A percentile compares a stretch with the other conserved stretches of the same genome.
Evolutionary conservation across 2,329 filamentous ascomycete species (phyloP).

Genomic region (Xylariaceae sp.): DNA sequence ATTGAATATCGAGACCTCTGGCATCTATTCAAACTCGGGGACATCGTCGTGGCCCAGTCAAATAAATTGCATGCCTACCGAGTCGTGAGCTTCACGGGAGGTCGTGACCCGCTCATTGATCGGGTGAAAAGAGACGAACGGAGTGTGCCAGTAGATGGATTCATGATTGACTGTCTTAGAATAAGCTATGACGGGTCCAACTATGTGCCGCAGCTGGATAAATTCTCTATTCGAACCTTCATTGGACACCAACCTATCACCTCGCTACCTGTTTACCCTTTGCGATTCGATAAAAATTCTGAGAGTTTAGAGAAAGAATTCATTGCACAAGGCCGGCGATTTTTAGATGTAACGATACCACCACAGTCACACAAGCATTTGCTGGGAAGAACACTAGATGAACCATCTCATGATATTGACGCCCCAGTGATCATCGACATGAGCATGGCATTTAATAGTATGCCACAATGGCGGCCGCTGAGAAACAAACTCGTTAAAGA

Average conservation of each 20-base stretch:
- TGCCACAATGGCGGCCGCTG: conserved; percentile 1
- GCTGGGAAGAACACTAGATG: conserved; percentile 6
- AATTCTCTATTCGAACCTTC: conserved; percentile 7
- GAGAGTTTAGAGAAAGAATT: not conserved
- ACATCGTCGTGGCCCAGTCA: conserved; percentile 4
- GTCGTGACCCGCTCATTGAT: conserved; percentile 1
- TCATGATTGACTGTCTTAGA: conserved; percentile 7
- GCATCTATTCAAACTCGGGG: conserved; percentile 9
- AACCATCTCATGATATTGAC: conserved; percentile 15
- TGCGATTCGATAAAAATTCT: not conserved
- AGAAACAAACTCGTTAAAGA: not conserved
- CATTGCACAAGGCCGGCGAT: conserved; percentile 5
- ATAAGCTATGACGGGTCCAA: conserved; percentile 7
- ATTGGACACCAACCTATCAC: not conserved
- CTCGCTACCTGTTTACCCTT: conserved; percentile 11
- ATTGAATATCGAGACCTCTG: conserved; percentile 13
- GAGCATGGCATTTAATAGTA: conserved; percentile 4
- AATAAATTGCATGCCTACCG: conserved; percentile 14
- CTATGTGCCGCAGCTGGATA: conserved; percentile 7
- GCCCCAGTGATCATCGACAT: conserved; percentile 15
- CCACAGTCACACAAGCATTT: conserved; percentile 8
- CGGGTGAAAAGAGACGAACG: not conserved
- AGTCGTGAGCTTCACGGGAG: conserved; percentile 15
- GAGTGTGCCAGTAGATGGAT: not conserved
- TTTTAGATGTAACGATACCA: conserved; percentile 3